phyloP scores from a whole-genome alignment of 2,329 filamentous ascomycete genomes.

The Fusarium robinianum region DNA sequence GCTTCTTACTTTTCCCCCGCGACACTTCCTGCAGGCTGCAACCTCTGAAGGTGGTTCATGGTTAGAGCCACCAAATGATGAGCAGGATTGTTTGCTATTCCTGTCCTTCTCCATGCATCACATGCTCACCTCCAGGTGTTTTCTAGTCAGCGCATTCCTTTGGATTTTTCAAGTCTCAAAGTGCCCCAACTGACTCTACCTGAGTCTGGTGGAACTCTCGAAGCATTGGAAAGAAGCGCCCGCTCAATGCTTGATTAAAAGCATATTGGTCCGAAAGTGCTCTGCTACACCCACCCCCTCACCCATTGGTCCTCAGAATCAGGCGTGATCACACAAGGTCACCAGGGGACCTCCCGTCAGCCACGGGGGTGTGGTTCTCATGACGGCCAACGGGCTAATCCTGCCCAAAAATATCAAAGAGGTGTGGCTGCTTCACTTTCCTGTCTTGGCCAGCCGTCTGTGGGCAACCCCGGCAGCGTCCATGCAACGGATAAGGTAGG shows the following conservation, averaged over 20 bases:
- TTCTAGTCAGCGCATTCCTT: constrained; percentile 5
- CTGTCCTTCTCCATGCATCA: neutral
- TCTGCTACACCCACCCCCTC: constrained; percentile 7
- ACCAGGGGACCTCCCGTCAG: constrained; percentile 27
- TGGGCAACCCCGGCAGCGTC: constrained; percentile 22
- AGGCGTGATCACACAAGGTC: constrained; percentile 27
- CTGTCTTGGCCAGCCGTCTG: constrained; percentile 9
- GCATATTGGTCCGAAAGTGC: too few relatives aligned
- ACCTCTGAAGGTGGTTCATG: constrained; percentile 10
- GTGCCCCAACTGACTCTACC: neutral
- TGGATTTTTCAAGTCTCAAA: neutral
- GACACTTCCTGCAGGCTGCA: constrained; percentile 28
- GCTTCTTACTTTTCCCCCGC: constrained; percentile 17
- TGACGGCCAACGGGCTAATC: constrained; percentile 23
- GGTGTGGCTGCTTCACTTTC: constrained; percentile 15
- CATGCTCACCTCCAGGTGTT: constrained; percentile 5
- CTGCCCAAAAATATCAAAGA: constrained; percentile 35
- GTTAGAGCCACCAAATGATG: neutral
- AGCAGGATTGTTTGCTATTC: constrained; percentile 1
- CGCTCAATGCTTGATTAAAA: constrained; percentile 3
- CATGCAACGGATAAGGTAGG: constrained; percentile 14
- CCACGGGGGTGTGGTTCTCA: constrained; percentile 21
- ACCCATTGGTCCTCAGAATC: constrained; percentile 16
- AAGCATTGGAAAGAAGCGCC: constrained; percentile 3
- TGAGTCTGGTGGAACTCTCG: constrained; percentile 6